Percentiles rank a stretch among this genome's conserved stretches.
phyloP scores from a whole-genome alignment of 768 basidiomycete genomes.

The Suillus brevipes region DNA sequence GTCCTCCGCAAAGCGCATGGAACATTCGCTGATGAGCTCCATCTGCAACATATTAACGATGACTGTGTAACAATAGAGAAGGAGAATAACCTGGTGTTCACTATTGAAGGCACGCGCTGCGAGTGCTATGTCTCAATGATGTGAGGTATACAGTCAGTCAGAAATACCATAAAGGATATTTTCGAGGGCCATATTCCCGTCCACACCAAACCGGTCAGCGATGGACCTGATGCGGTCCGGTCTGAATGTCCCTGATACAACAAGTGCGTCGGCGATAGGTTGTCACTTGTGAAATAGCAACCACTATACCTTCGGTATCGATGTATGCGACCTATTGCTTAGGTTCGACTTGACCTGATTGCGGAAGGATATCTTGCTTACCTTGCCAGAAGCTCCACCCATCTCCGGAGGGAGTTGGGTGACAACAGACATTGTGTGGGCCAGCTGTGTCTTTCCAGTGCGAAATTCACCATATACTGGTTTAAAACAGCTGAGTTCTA shows the following conservation, averaged over 20 bases:
- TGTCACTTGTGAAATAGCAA: background rate
- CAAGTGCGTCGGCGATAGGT: slow-evolving; percentile 22
- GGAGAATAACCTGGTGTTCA: slow-evolving; percentile 74
- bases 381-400: slow-evolving; percentile 90
- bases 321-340: slow-evolving; percentile 78
- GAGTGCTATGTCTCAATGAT: slow-evolving; percentile 17
- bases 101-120: slow-evolving; percentile 88
- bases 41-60: slow-evolving; percentile 48
- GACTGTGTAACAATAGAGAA: slow-evolving; percentile 1
- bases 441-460: slow-evolving; percentile 94
- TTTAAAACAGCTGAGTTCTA: slow-evolving; percentile 3
- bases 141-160: background rate
- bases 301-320: slow-evolving; percentile 71
- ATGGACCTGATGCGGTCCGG: slow-evolving; percentile 91
- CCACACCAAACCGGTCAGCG: slow-evolving; percentile 93
- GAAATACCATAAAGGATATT: slow-evolving; percentile 86
- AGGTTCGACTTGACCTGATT: background rate
- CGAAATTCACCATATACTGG: slow-evolving; percentile 94
- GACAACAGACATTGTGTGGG: slow-evolving; percentile 92
- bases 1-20: slow-evolving; percentile 85
- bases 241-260: slow-evolving; percentile 78
- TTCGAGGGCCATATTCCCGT: slow-evolving; percentile 81
- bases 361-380: slow-evolving; percentile 23
- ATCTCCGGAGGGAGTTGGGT: slow-evolving; percentile 87
- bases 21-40: slow-evolving; percentile 90